These are phyloP conservation scores for Neurospora tetraspora DNA, from an alignment of 495 filamentous ascomycete genomes.

Conservation along the genomic window DNA sequence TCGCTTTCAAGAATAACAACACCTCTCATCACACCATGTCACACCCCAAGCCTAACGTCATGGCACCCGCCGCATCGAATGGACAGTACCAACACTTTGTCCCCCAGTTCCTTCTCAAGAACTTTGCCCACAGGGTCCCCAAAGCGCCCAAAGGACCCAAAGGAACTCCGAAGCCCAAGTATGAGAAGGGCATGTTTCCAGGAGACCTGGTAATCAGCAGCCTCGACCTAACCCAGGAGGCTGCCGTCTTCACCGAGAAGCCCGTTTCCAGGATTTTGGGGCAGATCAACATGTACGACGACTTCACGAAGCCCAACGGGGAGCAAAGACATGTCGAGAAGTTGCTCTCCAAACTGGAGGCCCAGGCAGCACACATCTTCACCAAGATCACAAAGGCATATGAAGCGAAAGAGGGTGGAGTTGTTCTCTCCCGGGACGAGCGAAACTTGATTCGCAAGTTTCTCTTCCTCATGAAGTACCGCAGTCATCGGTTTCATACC, in stretches of 20 bases:
- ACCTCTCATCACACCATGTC: neutral
- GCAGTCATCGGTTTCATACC: conserved; percentile 21
- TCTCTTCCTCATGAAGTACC: conserved; percentile 45
- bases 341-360: conserved; percentile 26
- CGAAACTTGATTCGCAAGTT: conserved; percentile 39
- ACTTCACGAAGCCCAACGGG: conserved; percentile 13
- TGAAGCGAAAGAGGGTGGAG: conserved; percentile 8
- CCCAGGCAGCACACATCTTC: conserved; percentile 19
- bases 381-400: conserved; percentile 24
- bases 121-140: conserved; percentile 24
- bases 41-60: neutral
- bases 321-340: conserved; percentile 29
- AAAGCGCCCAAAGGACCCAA: neutral
- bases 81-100: conserved; percentile 39
- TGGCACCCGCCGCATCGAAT: neutral
- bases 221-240: conserved; percentile 13
- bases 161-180: conserved; percentile 4
- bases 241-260: conserved; percentile 18
- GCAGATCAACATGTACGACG: conserved; percentile 35
- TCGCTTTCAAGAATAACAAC: neutral
- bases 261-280: conserved; percentile 30
- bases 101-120: conserved; percentile 36
- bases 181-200: conserved; percentile 12
- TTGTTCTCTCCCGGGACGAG: conserved; percentile 31
- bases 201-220: conserved; percentile 17